Evolutionary conservation across 495 filamentous ascomycete species (phyloP).

Genomic region (Viridothelium virens): DNA sequence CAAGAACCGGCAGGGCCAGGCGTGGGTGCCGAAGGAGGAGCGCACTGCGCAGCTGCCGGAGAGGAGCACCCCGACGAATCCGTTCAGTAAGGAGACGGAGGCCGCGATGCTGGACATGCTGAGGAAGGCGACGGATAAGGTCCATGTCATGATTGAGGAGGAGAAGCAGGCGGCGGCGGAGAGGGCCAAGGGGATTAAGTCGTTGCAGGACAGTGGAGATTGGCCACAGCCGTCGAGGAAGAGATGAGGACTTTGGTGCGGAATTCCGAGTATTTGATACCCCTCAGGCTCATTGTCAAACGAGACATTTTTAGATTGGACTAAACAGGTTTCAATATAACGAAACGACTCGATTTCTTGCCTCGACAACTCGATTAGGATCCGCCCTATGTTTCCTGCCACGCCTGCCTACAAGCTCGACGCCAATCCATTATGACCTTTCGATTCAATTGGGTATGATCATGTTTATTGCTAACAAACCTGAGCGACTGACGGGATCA

Average conservation of each 20-base stretch:
- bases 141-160: slow-evolving; percentile 21
- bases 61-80: slow-evolving; percentile 10
- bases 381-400: too few species aligned
- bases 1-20: slow-evolving; percentile 20
- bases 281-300: not conserved
- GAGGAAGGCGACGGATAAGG: slow-evolving; percentile 16
- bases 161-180: slow-evolving; percentile 15
- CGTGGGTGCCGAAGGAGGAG: slow-evolving; percentile 19
- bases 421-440: too few species aligned
- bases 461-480: too few species aligned
- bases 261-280: too few species aligned
- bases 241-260: not conserved
- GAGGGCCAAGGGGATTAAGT: slow-evolving; percentile 21
- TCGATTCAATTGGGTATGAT: too few species aligned
- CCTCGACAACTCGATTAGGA: too few species aligned
- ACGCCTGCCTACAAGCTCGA: too few species aligned
- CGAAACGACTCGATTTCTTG: too few species aligned
- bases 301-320: not conserved
- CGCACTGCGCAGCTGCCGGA: slow-evolving; percentile 27
- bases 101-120: slow-evolving; percentile 23
- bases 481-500: too few species aligned
- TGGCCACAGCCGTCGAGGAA: not conserved
- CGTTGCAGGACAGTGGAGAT: slow-evolving; percentile 15
- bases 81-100: slow-evolving; percentile 24
- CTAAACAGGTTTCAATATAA: not conserved